Evolutionary conservation across 768 basidiomycete genomes (phyloP), one percentile per base, ranked within the genome.

Genomic region (Lactarius psammicola): DNA sequence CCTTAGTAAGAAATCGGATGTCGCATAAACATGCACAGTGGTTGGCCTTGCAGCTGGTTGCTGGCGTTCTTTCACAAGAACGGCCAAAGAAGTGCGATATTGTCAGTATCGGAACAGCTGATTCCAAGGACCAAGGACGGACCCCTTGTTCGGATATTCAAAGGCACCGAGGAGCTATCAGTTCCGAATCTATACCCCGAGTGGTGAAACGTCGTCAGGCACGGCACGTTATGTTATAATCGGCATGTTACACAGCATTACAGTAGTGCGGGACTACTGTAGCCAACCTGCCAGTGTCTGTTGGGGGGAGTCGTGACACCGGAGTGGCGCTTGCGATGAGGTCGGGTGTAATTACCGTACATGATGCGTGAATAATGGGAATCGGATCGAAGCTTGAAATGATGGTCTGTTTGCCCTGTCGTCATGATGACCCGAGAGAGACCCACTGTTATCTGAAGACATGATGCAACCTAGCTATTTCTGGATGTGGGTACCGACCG

Each of bases 1-100:
- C 9, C 33, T 60, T 65, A 36, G 42, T 60, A 60, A 65, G 15
- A 11, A 28, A 4, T 23, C 59, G 59, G 59, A 20, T 28, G 20
- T 20, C 20, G 20, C 42, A n/a, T 44, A 44, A 44, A 10, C 3
- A 9, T 20, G 42, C 15, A 38, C 38, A 38, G 4, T n/a, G n/a
- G n/a, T 1, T 40, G 40, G 17, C 17, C 17, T 15, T 17, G 40
- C 40, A 40, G 9, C 42, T n/a, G 9, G 20, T 20, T 9, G 20
- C 42, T 1, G 20, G 42, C 9, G 42, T 44, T 44, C 42, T 15
- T 40, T 17, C 38, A 17, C 38, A 17, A 40, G n/a, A n/a, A 36
- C 13, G 8, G 36, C 36, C 36, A 13, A 36, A n/a, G 5, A 40
- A 18, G 38, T 44, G 20, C 8, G 8, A 20, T 44, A 9, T 3